These are phyloP conservation scores for Cryptococcus maquisensis DNA, from an alignment of 1,284 basidiomycete species.

Conservation along the genomic window DNA sequence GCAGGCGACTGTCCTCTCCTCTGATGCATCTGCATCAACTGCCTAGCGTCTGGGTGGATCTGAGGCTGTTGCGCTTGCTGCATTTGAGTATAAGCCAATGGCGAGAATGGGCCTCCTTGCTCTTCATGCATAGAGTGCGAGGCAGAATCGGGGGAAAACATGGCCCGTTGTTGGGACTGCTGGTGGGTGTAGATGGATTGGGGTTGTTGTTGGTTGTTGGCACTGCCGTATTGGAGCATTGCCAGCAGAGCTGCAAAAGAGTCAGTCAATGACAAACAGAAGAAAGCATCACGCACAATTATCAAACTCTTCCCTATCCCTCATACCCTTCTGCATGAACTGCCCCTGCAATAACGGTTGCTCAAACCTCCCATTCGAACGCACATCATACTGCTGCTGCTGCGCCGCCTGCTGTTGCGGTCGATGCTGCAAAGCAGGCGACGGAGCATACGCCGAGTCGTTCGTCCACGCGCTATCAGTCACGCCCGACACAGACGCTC, in stretches of 20 bases:
- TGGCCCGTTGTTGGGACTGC: conserved; percentile 3
- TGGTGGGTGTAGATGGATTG: conserved; percentile 4
- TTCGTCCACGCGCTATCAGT: conserved; percentile 7
- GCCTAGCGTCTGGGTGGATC: conserved; percentile 17
- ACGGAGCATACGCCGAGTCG: conserved; percentile 10
- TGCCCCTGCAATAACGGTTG: conserved; percentile 8
- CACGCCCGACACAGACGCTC: neutral
- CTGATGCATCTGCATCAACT: conserved; percentile 18
- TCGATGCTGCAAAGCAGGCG: conserved; percentile 12
- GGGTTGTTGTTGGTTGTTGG: conserved; percentile 8
- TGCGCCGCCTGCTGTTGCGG: conserved; percentile 6
- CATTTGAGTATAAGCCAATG: conserved; percentile 4
- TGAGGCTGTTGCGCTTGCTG: conserved; percentile 9
- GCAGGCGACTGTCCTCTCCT: conserved; percentile 13
- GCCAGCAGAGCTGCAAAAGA: conserved; percentile 1
- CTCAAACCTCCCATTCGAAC: conserved; percentile 8
- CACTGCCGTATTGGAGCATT: conserved; percentile 11
- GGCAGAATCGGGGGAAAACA: conserved; percentile 17
- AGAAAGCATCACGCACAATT: conserved; percentile 5
- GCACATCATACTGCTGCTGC: neutral
- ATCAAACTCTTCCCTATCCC: conserved; percentile 17
- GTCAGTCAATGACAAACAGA: neutral
- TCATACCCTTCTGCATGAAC: conserved; percentile 12
- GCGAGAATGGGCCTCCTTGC: neutral
- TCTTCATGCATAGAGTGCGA: conserved; percentile 13